Evolutionary conservation across 192 early-diverging fungal genomes (phyloP), one percentile per base, ranked within the genome.

Genomic region (Dispira simplex): DNA sequence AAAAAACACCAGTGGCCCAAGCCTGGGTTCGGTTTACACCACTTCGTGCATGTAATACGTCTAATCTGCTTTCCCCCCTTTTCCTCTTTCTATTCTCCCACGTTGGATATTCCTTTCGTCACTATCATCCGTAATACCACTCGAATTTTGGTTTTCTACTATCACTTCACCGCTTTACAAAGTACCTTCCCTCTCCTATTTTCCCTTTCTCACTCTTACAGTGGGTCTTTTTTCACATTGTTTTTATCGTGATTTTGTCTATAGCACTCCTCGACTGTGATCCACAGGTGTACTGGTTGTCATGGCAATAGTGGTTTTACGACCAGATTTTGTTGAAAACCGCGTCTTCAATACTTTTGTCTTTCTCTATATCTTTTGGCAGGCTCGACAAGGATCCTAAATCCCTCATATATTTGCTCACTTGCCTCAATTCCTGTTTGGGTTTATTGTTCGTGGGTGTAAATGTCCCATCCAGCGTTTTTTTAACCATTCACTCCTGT

Each of bases 271-370:
- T n/a, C n/a, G n/a, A n/a, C n/a, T n/a, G n/a, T n/a, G n/a, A n/a
- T n/a, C n/a, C n/a, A n/a, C n/a, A n/a, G n/a, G n/a, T n/a, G n/a
- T n/a, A n/a, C n/a, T n/a, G n/a, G 52, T 54, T 54, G 52, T 11
- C 52, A 54, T 54, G 52, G 52, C 52, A 54, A n/a, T n/a, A 12
- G 52, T n/a, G 52, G 10, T 12, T 25, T 25, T 23, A 8, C 52
- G 52, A 25, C 52, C 52, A 9, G 9, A 23, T 18, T 54, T 54
- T n/a, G 10, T 54, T 20, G 11, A 54, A 54, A 9, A 9, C 8
- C 52, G 52, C 52, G 52, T 54, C 26, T 54, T 54, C 26, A 54
- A n/a, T 25, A 54, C 52, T 25, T 54, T 54, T 54, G 26, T 12
- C 9, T 54, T 54, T 25, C 20, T 54, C 11, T 54, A 23, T 25